These are phyloP conservation scores for Roridomyces roridus DNA, from an alignment of 768 basidiomycete genomes.

Conservation along the genomic window DNA sequence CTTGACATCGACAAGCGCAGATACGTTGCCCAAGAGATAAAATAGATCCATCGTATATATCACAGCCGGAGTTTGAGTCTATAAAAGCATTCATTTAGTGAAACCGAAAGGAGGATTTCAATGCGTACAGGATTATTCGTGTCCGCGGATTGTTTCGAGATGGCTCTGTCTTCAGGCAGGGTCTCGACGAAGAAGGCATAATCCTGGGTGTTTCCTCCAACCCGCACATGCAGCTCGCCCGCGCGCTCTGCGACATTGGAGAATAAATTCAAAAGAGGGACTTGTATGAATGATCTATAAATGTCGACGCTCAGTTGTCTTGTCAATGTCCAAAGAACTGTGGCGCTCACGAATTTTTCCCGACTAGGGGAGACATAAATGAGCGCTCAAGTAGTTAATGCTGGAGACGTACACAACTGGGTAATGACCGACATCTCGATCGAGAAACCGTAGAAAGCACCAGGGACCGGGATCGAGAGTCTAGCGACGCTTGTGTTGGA, in stretches of 20 bases:
- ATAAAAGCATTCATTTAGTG: not conserved
- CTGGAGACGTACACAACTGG: constrained; percentile 37
- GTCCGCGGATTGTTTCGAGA: constrained; percentile 45
- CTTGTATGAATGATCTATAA: constrained; percentile 14
- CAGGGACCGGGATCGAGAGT: constrained; percentile 39
- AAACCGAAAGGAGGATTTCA: too few relatives aligned
- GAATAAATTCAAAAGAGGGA: constrained; percentile 26
- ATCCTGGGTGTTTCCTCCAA: constrained; percentile 70
- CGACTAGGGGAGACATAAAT: constrained; percentile 8
- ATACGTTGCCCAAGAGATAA: constrained; percentile 56
- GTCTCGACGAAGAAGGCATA: constrained; percentile 42
- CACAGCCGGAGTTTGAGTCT: constrained; percentile 61
- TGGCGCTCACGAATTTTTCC: constrained; percentile 24
- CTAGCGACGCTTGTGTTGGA: constrained; percentile 19
- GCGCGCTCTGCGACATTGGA: constrained; percentile 54
- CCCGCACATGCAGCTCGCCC: constrained; percentile 53
- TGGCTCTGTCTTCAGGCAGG: constrained; percentile 38
- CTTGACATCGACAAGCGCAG: constrained; percentile 49
- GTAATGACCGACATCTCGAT: constrained; percentile 51
- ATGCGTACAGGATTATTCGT: constrained; percentile 40
- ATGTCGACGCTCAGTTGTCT: too few relatives aligned
- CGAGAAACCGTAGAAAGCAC: constrained; percentile 51
- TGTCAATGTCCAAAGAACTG: too few relatives aligned
- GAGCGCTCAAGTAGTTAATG: not conserved
- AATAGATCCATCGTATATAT: constrained; percentile 60